A percentile compares a stretch with the other conserved stretches of the same genome.
Evolutionary conservation across 306 rosid species (phyloP).

Genomic region (Malus orientalis): DNA sequence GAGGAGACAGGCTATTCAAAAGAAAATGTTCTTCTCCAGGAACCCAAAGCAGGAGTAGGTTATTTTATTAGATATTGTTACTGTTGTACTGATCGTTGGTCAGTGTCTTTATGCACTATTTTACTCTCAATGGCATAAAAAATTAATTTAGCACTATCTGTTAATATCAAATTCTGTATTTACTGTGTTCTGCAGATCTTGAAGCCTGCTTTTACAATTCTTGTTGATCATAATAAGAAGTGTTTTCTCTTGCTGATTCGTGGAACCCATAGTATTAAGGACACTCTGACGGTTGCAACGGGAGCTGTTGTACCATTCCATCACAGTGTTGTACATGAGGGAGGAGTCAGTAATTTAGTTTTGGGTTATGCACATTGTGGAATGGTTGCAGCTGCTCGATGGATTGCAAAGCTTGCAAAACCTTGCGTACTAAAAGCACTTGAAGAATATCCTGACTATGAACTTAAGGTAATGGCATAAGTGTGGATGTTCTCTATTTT

Average conservation of each 20-base stretch:
- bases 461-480: constrained; percentile 49
- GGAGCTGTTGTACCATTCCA: constrained; percentile 93
- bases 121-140: neutral
- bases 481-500: neutral
- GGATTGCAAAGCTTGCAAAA: constrained; percentile 83
- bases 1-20: constrained; percentile 72
- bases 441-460: constrained; percentile 47
- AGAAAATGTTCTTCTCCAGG: constrained; percentile 81
- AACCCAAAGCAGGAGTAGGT: constrained; percentile 94
- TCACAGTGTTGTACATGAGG: constrained; percentile 74
- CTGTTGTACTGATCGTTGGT: neutral
- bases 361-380: constrained; percentile 96
- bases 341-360: constrained; percentile 82
- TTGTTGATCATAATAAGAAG: constrained; percentile 52
- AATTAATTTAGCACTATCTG: neutral
- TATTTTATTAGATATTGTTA: constrained; percentile 1
- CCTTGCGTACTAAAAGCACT: constrained; percentile 75
- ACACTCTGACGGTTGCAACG: constrained; percentile 84
- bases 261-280: constrained; percentile 96
- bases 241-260: constrained; percentile 74
- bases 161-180: constrained; percentile 2
- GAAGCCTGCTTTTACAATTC: constrained; percentile 92
- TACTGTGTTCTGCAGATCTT: constrained; percentile 57
- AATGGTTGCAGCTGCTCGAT: constrained; percentile 96
- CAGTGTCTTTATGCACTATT: neutral